Base-by-base conservation (phyloP, 2,329 filamentous ascomycete genomes). In the Xylariaceae sp. region DNA sequence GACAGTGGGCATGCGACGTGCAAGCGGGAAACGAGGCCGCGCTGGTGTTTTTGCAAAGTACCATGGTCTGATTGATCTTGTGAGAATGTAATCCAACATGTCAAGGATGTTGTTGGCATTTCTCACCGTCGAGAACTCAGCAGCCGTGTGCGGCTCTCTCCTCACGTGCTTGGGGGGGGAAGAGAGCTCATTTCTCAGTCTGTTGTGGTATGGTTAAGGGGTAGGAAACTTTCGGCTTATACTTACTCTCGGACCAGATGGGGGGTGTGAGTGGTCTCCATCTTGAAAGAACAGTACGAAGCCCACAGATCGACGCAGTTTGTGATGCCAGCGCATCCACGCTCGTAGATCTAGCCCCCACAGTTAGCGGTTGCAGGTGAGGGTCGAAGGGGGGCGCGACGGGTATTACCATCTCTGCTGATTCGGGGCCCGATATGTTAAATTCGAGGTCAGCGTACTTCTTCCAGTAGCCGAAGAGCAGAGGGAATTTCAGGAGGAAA, bases 211-310 rank as follows among this genome's bases (percentile, higher is more conserved):
- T 73, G 74, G 81, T 85, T 77, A 81, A 79, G 79, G 83, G 83
- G 78, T 77, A 78, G 78, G 78, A 84, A 85, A 84, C 66, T 68
- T 77, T 76, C 75, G 12, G 12, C 73, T 67, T 72, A 75, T 81
- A 97, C 94, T 97, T 96, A 99, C 94, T 97, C 94, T 95, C 94
- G 86, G 75, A 96, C 95, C 71, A 95, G 81, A 68, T 95, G 89
- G 63, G 89, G 82, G 68, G 95, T 90, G 74, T 99, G 94, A 61
- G 89, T 94, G 50, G 94, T 97, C 69, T 97, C 90, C 75, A 94
- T 90, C 71, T 97, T 97, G 82, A 97, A 97, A 64, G 85, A 82
- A 75, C 92, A 97, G 75, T 96, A 99, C 64, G 95, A 91, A 46
- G 90, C 88, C 94, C 94, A 99, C 52, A 99, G 78, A 68, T 99